Percentiles rank a stretch among this genome's conserved stretches.
Evolutionary conservation across 495 filamentous ascomycete genomes (phyloP).

Genomic region (Neurospora sp.): DNA sequence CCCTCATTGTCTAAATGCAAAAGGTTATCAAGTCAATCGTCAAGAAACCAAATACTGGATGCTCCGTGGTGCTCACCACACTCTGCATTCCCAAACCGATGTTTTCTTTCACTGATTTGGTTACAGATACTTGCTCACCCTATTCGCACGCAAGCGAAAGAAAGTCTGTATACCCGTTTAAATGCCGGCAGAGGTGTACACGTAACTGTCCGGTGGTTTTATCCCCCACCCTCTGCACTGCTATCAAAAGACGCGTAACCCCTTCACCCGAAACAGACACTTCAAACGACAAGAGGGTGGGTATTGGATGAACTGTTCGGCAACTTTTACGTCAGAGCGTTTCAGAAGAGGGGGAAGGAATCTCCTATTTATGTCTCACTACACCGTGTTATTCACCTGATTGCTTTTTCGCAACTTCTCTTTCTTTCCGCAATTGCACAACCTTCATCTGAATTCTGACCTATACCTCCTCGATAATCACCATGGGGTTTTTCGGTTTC

Average conservation of each 20-base stretch:
- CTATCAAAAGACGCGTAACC: too few species aligned
- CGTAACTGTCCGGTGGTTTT: background rate
- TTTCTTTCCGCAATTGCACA: background rate
- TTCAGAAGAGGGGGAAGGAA: background rate
- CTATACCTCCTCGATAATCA: slow-evolving; percentile 5
- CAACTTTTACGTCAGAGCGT: background rate
- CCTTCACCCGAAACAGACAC: too few species aligned
- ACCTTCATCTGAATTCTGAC: slow-evolving; percentile 1
- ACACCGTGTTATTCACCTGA: background rate
- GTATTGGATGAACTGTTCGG: background rate
- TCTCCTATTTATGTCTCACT: background rate
- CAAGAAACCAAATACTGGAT: background rate
- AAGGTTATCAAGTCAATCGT: background rate
- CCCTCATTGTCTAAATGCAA: background rate
- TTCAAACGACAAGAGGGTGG: background rate
- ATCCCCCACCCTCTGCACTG: background rate
- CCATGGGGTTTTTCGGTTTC: slow-evolving; percentile 29
- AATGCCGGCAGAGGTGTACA: background rate
- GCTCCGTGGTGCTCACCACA: background rate
- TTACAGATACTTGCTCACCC: background rate
- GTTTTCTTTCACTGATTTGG: background rate
- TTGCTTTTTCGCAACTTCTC: background rate
- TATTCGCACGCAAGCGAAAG: background rate
- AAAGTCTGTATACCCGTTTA: background rate
- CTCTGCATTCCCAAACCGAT: background rate